Percentiles rank a stretch among this genome's conserved stretches.
These are phyloP conservation scores for Luffa acutangula DNA, from an alignment of 306 rosid species.

Conservation along the genomic window DNA sequence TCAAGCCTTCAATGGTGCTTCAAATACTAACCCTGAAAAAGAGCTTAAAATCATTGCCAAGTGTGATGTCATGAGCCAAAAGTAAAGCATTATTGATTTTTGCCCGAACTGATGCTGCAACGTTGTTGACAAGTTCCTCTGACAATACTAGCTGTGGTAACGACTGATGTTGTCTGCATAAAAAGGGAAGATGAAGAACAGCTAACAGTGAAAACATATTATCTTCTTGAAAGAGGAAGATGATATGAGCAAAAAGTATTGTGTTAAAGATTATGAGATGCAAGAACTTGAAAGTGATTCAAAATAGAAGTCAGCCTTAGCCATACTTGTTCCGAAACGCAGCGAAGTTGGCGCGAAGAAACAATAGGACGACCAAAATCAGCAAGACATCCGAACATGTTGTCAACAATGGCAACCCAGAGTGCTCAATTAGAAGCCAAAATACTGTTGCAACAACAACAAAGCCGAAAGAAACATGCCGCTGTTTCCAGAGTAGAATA, in stretches of 20 bases:
- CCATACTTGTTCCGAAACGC: conserved; percentile 56
- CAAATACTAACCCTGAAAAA: conserved; percentile 70
- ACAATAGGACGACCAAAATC: conserved; percentile 55
- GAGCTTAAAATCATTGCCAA: conserved; percentile 80
- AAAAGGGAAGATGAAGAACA: conserved; percentile 7
- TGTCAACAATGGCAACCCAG: conserved; percentile 58
- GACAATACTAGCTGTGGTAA: conserved; percentile 77
- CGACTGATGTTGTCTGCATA: conserved; percentile 50
- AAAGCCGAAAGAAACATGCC: conserved; percentile 53
- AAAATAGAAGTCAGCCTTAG: conserved; percentile 5
- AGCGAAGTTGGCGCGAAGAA: conserved; percentile 66
- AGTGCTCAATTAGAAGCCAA: conserved; percentile 61
- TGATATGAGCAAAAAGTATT: not conserved
- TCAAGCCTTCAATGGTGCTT: not conserved
- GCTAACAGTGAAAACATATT: not conserved
- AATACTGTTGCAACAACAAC: conserved; percentile 60
- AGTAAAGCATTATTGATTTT: conserved; percentile 68
- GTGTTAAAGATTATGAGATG: not conserved
- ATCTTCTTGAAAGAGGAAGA: not conserved
- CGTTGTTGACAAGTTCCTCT: conserved; percentile 88
- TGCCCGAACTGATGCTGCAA: conserved; percentile 85
- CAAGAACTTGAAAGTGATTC: not conserved
- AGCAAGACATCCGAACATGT: conserved; percentile 86
- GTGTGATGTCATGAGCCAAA: conserved; percentile 90
- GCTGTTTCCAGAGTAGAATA: conserved; percentile 66